Evolutionary conservation across 2,329 filamentous ascomycete genomes (phyloP).

Genomic region (Botrytis porri): DNA sequence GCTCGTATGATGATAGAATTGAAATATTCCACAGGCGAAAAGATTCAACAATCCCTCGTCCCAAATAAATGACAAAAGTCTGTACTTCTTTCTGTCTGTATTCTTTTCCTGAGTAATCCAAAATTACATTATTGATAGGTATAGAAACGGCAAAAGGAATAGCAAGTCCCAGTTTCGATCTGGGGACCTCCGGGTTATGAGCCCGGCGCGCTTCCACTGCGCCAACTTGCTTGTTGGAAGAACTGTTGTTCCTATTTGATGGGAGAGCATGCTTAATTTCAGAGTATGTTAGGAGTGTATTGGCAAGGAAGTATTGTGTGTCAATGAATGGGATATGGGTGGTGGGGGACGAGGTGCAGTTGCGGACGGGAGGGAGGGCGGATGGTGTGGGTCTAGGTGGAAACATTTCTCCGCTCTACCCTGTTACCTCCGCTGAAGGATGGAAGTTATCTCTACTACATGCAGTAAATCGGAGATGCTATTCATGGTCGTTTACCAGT

Average conservation of each 20-base stretch:
- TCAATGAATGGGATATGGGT: neutral
- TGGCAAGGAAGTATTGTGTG: neutral
- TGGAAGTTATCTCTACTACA: neutral
- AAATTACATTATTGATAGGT: neutral
- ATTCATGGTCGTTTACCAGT: neutral
- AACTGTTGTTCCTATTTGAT: conserved; percentile 4
- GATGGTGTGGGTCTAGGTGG: neutral
- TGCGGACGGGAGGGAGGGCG: neutral
- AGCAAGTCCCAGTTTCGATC: conserved; percentile 38
- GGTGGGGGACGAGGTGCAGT: conserved; percentile 7
- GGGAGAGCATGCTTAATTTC: rapidly evolving
- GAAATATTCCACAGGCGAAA: neutral
- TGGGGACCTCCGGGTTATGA: conserved; percentile 42
- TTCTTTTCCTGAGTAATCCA: neutral
- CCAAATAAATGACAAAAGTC: neutral
- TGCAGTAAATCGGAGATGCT: neutral
- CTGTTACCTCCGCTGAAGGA: neutral
- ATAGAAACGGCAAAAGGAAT: neutral
- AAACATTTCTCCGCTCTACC: neutral
- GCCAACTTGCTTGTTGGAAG: conserved; percentile 37
- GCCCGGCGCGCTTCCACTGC: conserved; percentile 42
- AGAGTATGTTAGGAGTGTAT: neutral
- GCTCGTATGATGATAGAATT: neutral
- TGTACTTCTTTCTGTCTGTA: rapidly evolving
- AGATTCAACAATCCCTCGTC: neutral